Evolutionary conservation across 306 rosid genomes (phyloP).

Genomic region (Vigna reflexopilosa): DNA sequence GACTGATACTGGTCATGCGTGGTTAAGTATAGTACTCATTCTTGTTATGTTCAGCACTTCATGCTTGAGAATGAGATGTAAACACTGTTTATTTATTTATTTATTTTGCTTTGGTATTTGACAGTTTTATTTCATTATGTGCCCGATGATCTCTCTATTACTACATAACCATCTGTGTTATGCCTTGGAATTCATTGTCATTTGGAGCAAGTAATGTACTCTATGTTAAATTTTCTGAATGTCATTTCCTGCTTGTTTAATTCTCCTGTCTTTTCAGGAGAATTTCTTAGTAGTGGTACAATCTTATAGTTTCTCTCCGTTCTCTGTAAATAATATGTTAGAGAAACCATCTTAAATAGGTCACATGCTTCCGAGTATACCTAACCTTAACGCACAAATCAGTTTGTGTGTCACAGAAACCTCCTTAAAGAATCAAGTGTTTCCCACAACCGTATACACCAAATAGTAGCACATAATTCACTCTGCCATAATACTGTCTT

Average conservation of each 20-base stretch:
- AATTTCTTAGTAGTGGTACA: background rate
- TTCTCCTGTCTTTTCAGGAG: constrained; percentile 11
- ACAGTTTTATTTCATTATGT: constrained; percentile 34
- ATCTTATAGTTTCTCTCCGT: background rate
- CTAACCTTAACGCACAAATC: background rate
- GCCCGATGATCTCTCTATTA: constrained; percentile 27
- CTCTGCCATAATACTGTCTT: background rate
- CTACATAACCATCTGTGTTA: constrained; percentile 30
- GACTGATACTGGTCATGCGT: constrained; percentile 32
- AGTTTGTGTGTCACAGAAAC: background rate
- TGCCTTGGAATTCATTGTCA: constrained; percentile 37
- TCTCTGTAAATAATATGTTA: background rate
- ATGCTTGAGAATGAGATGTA: constrained; percentile 41
- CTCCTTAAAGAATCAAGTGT: background rate
- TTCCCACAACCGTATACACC: background rate
- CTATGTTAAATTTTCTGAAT: constrained; percentile 33
- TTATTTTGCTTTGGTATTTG: constrained; percentile 12
- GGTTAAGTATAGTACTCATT: constrained; percentile 27
- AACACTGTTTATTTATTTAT: constrained; percentile 26
- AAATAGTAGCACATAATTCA: too few species aligned
- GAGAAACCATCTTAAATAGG: background rate
- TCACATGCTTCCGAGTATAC: background rate
- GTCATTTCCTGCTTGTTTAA: constrained; percentile 18
- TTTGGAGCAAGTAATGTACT: constrained; percentile 33
- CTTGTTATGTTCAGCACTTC: constrained; percentile 34